Base-by-base conservation (phyloP, 768 basidiomycete species). In the Clathrus columnatus region DNA sequence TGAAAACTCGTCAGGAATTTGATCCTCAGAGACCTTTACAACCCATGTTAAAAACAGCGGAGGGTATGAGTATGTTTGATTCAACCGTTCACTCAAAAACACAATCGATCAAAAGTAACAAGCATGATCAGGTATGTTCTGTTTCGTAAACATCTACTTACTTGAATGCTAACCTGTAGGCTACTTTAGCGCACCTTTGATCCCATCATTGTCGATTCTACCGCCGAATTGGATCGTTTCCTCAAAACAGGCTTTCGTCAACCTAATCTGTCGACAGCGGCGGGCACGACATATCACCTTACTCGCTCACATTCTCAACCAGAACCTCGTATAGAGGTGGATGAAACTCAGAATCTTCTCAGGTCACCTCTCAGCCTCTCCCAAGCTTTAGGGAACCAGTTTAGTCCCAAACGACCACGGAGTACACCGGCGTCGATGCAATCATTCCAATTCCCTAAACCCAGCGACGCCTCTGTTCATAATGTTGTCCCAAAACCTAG, bases 21-120 rank as follows among this genome's bases (percentile, higher is more conserved):
- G 90, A 92, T 65, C 89, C 90, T 3, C 89, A 92, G 29, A 74
- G 90, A 20, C 86, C 87, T 0, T 67, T 91, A 28, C 77, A 84
- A 58, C 78, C 80, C 23, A 85, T 91, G 66, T 78, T 91, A 51
- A 80, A 78, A 26, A 80, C 79, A 51, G 75, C 45, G 6, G 27
- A 73, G 54, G 77, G 74, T 60, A 69, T 81, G 58, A 83, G 79
- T 65, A 72, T 79, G 60, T 77, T 83, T 52, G 80, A 81, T 60
- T 63, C 43, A 78, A 83, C 58, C 69, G 72, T 2, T 77, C 78
- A 73, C 36, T 79, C 79, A 7, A 76, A 73, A 67, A 71, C 51
- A 32, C 23, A 26, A 41, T 30, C 27, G 20, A 73, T 51, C 61
- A 72, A 20, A 82, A 82, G 21, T 23, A 50, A 26, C 42, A 61